These are phyloP conservation scores for Rhodamnia rubescens DNA, from an alignment of 345 rosid species.

Conservation along the genomic window DNA sequence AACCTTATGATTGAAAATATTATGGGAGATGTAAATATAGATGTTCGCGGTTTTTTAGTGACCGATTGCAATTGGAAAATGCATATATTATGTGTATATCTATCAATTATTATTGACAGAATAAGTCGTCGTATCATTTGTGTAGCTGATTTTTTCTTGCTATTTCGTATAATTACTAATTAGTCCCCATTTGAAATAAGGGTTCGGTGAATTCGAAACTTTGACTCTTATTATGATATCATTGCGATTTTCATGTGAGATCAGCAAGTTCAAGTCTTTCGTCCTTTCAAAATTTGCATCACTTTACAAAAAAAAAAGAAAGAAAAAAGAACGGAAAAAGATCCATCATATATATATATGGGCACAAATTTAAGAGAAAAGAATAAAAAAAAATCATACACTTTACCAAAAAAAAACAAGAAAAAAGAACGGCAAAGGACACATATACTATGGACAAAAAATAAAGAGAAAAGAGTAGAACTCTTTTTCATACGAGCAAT, in stretches of 20 bases:
- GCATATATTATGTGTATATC: not conserved
- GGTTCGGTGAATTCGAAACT: not conserved
- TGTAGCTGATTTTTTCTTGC: not conserved
- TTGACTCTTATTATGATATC: not conserved
- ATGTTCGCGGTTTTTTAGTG: not conserved
- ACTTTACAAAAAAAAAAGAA: not conserved
- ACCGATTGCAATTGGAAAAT: not conserved
- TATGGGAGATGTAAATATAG: not conserved
- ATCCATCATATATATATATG: not conserved
- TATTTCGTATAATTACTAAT: not conserved
- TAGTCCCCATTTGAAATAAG: not conserved
- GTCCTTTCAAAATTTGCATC: not conserved
- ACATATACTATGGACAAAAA: not conserved
- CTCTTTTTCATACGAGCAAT: not conserved
- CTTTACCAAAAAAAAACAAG: no score
- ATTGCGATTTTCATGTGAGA: not conserved
- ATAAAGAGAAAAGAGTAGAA: not conserved
- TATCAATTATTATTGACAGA: not conserved
- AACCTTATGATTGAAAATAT: not conserved
- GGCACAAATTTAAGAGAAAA: not conserved
- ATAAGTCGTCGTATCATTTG: not conserved
- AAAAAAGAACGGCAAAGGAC: no score
- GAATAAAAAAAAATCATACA: no score
- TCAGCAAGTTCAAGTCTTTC: not conserved
- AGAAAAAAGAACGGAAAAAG: not conserved